phyloP scores from a whole-genome alignment of 2,329 filamentous ascomycete species.

The Blastomyces percursus region DNA sequence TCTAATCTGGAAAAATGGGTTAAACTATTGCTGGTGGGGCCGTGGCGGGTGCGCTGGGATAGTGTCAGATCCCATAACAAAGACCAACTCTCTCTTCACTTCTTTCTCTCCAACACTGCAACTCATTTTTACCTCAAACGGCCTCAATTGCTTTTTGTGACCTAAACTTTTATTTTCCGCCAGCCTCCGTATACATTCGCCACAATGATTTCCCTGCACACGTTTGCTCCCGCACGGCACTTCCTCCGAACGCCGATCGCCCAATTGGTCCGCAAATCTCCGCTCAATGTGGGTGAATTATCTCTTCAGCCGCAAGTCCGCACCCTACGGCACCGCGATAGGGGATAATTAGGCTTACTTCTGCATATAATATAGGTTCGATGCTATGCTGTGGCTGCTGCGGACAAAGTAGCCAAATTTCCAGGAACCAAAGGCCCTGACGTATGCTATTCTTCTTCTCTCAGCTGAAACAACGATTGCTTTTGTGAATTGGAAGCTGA shows the following conservation, averaged over 20 bases:
- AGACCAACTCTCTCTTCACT: not conserved
- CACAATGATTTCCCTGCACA: slow-evolving; percentile 75
- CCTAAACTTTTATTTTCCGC: no score
- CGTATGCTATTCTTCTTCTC: slow-evolving; percentile 44
- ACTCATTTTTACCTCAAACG: not conserved
- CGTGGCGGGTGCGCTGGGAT: not conserved
- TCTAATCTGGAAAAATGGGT: not conserved
- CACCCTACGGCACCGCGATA: not conserved
- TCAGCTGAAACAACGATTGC: not conserved
- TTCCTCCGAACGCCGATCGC: slow-evolving; percentile 56
- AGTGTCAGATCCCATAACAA: not conserved
- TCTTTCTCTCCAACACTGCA: not conserved
- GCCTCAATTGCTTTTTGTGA: not conserved
- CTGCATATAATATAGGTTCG: slow-evolving; percentile 39
- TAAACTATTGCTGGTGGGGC: not conserved
- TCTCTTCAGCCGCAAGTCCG: slow-evolving; percentile 9
- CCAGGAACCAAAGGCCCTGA: slow-evolving; percentile 78
- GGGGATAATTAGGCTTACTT: slow-evolving; percentile 15
- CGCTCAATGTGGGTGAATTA: slow-evolving; percentile 46
- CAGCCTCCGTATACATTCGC: not conserved
- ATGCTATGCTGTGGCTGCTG: slow-evolving; percentile 45
- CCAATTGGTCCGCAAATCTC: slow-evolving; percentile 37
- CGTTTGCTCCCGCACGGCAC: slow-evolving; percentile 68
- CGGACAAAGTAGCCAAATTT: slow-evolving; percentile 80
- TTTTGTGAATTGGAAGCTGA: not conserved